Evolutionary conservation across 441 rosid genomes (phyloP), one percentile per base, ranked within the genome.

Genomic region (Erysimum cheiri): DNA sequence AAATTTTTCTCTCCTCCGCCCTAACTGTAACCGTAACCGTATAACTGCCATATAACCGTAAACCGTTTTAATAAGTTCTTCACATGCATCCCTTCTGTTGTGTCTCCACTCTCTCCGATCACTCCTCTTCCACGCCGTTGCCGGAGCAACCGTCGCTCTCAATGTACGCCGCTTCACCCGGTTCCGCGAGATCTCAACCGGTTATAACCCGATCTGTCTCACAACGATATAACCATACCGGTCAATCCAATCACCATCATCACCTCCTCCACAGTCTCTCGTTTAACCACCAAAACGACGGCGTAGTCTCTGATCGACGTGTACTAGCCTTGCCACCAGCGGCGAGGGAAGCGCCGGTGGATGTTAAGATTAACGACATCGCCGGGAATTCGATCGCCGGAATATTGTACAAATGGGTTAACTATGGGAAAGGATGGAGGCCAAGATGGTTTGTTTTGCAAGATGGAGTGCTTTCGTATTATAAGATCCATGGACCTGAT

Each of bases 361-460:
- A 91, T 60, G 84, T 89, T 53, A 88, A 82, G 85, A 85, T 93
- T 12, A 90, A 89, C 64, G 93, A 88, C 62, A 83, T 94, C 31
- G 90, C 90, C 1, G 97, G 97, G 76, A 90, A 86, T 69, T 96
- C 57, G 1, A 93, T 92, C 2, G 92, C 92, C 5, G 99, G 98
- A 15, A 85, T 92, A 31, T 78, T 94, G 32, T 79, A 86, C 56
- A 94, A 94, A 84, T 94, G 99, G 99, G 93, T 97, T 9, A 94
- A 94, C 82, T 92, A 86, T 82, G 91, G 99, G 3, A 90, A 88
- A 69, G 98, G 99, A 35, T 94, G 99, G 99, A 87, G 99, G 74
- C 86, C 93, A 22, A 85, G 99, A 66, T 94, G 97, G 98, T 92
- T 94, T 78, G 76, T 85, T 14, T 80, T 94, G 46, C 84, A 83